phyloP scores from a whole-genome alignment of 1,284 basidiomycete genomes.

The Moniliella sp. region DNA sequence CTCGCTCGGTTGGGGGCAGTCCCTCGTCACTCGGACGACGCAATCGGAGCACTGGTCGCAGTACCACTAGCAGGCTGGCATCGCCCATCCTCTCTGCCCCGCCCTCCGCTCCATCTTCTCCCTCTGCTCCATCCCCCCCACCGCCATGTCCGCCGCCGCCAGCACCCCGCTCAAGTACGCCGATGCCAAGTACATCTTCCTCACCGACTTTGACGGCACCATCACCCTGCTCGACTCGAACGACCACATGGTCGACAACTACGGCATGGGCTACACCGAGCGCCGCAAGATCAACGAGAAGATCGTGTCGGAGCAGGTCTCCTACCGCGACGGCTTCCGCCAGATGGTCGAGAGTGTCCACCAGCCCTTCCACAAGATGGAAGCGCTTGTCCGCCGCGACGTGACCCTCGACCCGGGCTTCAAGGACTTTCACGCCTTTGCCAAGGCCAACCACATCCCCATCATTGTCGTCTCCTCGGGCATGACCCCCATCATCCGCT shows the following conservation, averaged over 20 bases:
- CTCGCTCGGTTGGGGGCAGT: too few relatives aligned
- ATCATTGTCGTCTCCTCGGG: conserved; percentile 31
- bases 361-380: conserved; percentile 25
- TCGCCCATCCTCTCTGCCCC: too few relatives aligned
- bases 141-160: too few relatives aligned
- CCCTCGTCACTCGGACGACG: too few relatives aligned
- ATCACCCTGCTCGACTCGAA: conserved; percentile 19
- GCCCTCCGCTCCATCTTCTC: too few relatives aligned
- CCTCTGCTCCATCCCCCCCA: too few relatives aligned
- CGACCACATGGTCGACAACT: conserved; percentile 33
- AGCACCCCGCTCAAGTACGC: conserved; percentile 24
- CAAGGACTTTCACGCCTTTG: conserved; percentile 31
- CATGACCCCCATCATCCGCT: conserved; percentile 30
- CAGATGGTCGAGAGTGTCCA: conserved; percentile 28
- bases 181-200: conserved; percentile 22
- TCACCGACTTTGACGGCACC: conserved; percentile 25
- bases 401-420: conserved; percentile 31
- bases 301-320: conserved; percentile 23
- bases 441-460: conserved; percentile 28
- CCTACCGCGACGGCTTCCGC: conserved; percentile 30
- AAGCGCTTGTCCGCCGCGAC: conserved; percentile 25
- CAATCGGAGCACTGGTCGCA: too few relatives aligned
- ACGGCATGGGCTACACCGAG: conserved; percentile 31
- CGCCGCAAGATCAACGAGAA: conserved; percentile 32
- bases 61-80: too few relatives aligned